Evolutionary conservation across 306 rosid genomes (phyloP), one percentile per base, ranked within the genome.

Genomic region (Trichosanthes truncata): DNA sequence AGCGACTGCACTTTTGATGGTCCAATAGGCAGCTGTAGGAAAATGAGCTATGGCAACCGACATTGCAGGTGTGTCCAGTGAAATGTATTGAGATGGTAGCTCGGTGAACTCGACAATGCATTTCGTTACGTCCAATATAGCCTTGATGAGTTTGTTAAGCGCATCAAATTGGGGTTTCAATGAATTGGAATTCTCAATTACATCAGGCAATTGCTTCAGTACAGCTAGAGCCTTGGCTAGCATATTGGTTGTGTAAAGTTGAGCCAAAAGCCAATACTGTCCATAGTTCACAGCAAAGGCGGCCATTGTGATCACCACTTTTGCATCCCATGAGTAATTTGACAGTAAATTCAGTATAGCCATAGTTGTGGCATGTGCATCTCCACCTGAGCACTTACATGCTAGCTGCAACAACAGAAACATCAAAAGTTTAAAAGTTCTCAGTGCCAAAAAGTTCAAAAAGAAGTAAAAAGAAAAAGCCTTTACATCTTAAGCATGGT

Each of bases 11-110:
- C 95, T 87, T 67, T 97, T 53, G 40, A 92, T 81, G 69, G 85
- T 86, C 98, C 97, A 92, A 74, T 92, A 95, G 10, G 93, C 73
- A 43, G 97, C 97, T 82, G 91, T 83, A 65, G 98, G 97, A 81
- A 91, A 82, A 82, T 88, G 88, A 80, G 95, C 85, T 45, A 80
- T 76, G 59, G 89, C 93, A 79, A 80, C 76, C 7, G 91, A 83
- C 88, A 92, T 67, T 78, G 97, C 87, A 48, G 93, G 87, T 18
- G 86, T 84, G 83, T 89, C 93, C 55, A 84, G 89, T 38, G 97
- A 89, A 18, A 95, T 87, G 86, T 89, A 90, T 4, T 85, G 89
- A 43, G 92, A 79, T 41, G 97, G 91, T 5, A 91, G 85, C 71
- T 84, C 91, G 36, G 78, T 83, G 88, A 87, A 89, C 77, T 88